Percentiles rank a stretch among this genome's conserved stretches.
These are phyloP conservation scores for Phytophthora multivora DNA, from an alignment of 352 stramenopile genomes.

Conservation along the genomic window DNA sequence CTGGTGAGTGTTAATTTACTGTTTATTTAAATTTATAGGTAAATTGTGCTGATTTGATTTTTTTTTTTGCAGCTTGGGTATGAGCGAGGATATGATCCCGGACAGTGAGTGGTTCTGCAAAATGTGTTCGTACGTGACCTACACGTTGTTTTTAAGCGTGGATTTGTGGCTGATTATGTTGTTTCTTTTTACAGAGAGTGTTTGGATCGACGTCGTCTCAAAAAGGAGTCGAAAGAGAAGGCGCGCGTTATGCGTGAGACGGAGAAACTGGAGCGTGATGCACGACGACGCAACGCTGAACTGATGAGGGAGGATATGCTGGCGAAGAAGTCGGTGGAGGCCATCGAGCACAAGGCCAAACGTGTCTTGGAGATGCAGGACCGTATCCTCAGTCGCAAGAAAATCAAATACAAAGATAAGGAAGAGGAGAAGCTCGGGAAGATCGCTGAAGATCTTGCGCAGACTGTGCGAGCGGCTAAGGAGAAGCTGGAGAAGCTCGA, in stretches of 20 bases:
- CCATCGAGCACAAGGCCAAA: slow-evolving; percentile 84
- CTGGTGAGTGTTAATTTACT: slow-evolving; percentile 44
- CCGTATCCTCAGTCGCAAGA: slow-evolving; percentile 85
- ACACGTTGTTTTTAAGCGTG: neutral
- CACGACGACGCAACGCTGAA: slow-evolving; percentile 58
- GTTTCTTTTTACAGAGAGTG: slow-evolving; percentile 54
- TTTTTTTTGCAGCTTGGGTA: slow-evolving; percentile 58
- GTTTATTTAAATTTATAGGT: slow-evolving; percentile 4
- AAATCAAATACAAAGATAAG: slow-evolving; percentile 91
- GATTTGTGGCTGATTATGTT: neutral
- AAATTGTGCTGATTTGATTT: neutral
- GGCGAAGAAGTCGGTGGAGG: slow-evolving; percentile 76
- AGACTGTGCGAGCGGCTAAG: slow-evolving; percentile 75
- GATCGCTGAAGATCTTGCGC: slow-evolving; percentile 77
- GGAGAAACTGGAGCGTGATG: slow-evolving; percentile 82
- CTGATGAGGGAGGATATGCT: slow-evolving; percentile 78
- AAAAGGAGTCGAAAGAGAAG: slow-evolving; percentile 81
- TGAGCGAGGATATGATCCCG: slow-evolving; percentile 76
- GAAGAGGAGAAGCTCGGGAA: slow-evolving; percentile 87
- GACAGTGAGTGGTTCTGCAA: slow-evolving; percentile 90
- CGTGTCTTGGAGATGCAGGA: slow-evolving; percentile 89
- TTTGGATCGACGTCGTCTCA: slow-evolving; percentile 75
- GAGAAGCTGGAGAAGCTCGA: slow-evolving; percentile 88
- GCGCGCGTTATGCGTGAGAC: slow-evolving; percentile 78
- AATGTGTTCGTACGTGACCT: slow-evolving; percentile 77